These are phyloP conservation scores for Aspergillus texensis DNA, from an alignment of 2,329 filamentous ascomycete species.

Conservation along the genomic window DNA sequence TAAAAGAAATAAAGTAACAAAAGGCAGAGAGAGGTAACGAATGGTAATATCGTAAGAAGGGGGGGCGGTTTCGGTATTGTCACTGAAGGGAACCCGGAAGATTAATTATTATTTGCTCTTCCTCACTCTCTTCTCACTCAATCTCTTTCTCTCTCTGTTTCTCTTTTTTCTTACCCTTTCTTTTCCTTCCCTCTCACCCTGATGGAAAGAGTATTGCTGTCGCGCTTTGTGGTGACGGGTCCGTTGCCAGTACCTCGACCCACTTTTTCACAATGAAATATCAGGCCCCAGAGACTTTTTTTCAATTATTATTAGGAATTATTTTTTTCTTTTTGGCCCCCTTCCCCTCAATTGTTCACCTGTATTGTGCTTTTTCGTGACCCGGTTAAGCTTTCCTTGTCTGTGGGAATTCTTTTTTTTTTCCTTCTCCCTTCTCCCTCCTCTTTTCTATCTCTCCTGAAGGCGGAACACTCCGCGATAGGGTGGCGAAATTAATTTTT, in stretches of 20 bases:
- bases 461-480: constrained; percentile 21
- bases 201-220: constrained; percentile 18
- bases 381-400: constrained; percentile 31
- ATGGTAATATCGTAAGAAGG: constrained; percentile 20
- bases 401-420: constrained; percentile 11
- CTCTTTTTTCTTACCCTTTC: constrained; percentile 6
- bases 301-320: constrained; percentile 4
- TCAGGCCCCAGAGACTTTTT: constrained; percentile 14
- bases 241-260: constrained; percentile 24
- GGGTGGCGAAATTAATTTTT: constrained; percentile 25
- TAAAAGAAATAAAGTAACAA: constrained; percentile 6
- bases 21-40: constrained; percentile 11
- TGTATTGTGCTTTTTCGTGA: constrained; percentile 12
- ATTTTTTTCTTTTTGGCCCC: constrained; percentile 16
- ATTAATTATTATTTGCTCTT: constrained; percentile 21
- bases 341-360: constrained; percentile 23
- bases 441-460: constrained; percentile 9
- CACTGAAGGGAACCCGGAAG: constrained; percentile 17
- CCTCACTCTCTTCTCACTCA: constrained; percentile 7
- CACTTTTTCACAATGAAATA: constrained; percentile 21
- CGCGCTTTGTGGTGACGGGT: constrained; percentile 28
- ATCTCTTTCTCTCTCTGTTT: not conserved
- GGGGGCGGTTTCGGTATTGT: constrained; percentile 21
- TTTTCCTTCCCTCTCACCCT: constrained; percentile 7
- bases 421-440: not conserved